phyloP scores from a whole-genome alignment of 306 rosid genomes.

The Vigna reflexopilosa region DNA sequence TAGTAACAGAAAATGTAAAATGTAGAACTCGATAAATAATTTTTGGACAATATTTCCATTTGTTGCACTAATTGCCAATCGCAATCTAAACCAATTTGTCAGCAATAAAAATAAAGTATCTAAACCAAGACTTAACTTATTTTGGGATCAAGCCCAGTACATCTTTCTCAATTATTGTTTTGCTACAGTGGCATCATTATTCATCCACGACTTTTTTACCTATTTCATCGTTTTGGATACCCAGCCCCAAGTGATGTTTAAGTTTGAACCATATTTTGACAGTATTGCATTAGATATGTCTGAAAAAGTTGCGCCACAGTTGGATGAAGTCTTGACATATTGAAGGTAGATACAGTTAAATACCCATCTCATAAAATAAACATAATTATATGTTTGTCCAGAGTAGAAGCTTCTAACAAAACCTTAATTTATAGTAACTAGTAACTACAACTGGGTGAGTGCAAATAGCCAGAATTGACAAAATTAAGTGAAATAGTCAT shows the following conservation, averaged over 20 bases:
- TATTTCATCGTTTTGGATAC: conserved; percentile 8
- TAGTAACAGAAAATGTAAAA: neutral
- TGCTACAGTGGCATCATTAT: neutral
- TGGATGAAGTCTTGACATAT: neutral
- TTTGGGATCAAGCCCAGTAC: neutral
- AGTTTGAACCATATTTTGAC: conserved; percentile 18
- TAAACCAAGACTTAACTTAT: neutral
- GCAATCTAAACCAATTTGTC: neutral
- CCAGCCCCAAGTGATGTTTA: neutral
- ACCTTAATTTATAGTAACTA: conserved; percentile 13
- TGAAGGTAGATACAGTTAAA: neutral
- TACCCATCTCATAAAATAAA: neutral
- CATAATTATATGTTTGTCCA: neutral
- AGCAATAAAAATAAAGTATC: neutral
- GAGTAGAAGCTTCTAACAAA: neutral
- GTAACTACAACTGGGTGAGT: neutral
- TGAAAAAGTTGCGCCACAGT: neutral
- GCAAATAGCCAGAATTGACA: neutral
- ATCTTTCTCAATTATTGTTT: neutral
- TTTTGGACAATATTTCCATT: neutral
- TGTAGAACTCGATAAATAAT: neutral
- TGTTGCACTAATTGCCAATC: neutral
- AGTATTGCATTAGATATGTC: neutral
- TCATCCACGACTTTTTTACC: neutral
- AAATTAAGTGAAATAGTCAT: conserved; percentile 8